Evolutionary conservation across 2,329 filamentous ascomycete genomes (phyloP).

Genomic region (Xylaria multiplex): DNA sequence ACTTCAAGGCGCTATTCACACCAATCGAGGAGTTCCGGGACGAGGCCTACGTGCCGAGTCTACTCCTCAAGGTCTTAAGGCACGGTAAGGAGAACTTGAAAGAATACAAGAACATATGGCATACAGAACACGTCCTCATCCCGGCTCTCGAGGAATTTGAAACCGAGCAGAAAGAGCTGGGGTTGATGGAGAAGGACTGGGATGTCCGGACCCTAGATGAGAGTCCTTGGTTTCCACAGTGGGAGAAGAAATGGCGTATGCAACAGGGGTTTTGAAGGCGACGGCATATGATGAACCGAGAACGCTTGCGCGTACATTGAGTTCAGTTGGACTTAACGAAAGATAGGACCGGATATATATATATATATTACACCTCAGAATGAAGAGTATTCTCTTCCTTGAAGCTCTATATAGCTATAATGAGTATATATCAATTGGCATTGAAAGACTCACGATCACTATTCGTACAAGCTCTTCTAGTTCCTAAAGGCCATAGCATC

Average conservation of each 20-base stretch:
- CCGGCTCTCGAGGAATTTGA: constrained; percentile 72
- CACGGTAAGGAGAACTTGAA: constrained; percentile 77
- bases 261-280: constrained; percentile 46
- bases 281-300: too few species aligned
- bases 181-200: constrained; percentile 70
- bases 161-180: constrained; percentile 71
- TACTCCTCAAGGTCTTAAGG: constrained; percentile 74
- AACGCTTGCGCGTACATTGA: too few species aligned
- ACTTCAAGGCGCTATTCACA: constrained; percentile 89
- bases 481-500: too few species aligned
- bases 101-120: constrained; percentile 85
- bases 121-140: constrained; percentile 77
- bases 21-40: constrained; percentile 74
- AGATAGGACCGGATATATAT: too few species aligned
- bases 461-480: not conserved
- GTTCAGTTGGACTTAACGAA: too few species aligned
- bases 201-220: constrained; percentile 75
- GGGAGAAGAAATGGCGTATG: constrained; percentile 75
- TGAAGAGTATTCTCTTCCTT: not conserved
- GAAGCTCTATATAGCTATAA: not conserved
- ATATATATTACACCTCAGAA: too few species aligned
- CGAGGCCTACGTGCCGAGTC: constrained; percentile 76
- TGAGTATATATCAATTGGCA: not conserved
- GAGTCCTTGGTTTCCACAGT: constrained; percentile 78
- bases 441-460: not conserved